Conservation (phyloP, 768 basidiomycete species). For the Agrocybe praecox region DNA sequence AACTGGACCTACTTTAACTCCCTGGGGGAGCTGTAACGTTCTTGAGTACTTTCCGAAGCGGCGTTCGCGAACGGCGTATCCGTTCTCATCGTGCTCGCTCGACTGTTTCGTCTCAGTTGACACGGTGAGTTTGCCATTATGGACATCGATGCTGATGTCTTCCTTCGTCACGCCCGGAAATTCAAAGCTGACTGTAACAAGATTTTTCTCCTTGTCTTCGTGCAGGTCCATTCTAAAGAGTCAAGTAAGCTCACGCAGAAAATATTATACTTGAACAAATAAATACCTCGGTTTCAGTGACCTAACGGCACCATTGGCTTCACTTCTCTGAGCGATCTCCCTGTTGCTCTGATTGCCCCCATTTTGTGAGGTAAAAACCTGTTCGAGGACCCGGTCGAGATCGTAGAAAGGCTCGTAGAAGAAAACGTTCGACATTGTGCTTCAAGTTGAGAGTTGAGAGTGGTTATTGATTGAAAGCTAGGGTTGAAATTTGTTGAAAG, state of each 20-base stretch:
- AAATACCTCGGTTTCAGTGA: conserved; percentile 19
- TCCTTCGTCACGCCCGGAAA: conserved; percentile 55
- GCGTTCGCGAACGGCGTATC: conserved; percentile 48
- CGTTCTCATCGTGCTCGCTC: conserved; percentile 32
- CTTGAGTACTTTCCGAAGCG: conserved; percentile 21
- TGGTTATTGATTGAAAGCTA: background rate
- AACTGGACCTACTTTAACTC: conserved; percentile 46
- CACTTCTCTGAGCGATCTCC: background rate
- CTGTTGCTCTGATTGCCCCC: conserved; percentile 1
- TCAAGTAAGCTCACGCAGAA: background rate
- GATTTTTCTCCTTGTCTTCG: conserved; percentile 38
- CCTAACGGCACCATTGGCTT: conserved; percentile 13
- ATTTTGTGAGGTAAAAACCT: conserved; percentile 9
- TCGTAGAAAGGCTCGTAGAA: conserved; percentile 48
- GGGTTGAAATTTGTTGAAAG: background rate
- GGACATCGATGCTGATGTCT: conserved; percentile 51
- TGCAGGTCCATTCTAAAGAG: conserved; percentile 52
- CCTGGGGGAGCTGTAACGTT: conserved; percentile 50
- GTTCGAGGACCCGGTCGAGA: conserved; percentile 46
- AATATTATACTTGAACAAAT: too few species aligned
- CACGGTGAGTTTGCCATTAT: conserved; percentile 48
- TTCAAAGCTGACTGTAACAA: conserved; percentile 27
- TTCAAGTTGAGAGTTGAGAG: background rate
- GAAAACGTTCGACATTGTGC: conserved; percentile 29
- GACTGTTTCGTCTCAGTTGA: conserved; percentile 45